Conservation (phyloP, 169 alveolate genomes). For the Plasmodium knowlesi region DNA sequence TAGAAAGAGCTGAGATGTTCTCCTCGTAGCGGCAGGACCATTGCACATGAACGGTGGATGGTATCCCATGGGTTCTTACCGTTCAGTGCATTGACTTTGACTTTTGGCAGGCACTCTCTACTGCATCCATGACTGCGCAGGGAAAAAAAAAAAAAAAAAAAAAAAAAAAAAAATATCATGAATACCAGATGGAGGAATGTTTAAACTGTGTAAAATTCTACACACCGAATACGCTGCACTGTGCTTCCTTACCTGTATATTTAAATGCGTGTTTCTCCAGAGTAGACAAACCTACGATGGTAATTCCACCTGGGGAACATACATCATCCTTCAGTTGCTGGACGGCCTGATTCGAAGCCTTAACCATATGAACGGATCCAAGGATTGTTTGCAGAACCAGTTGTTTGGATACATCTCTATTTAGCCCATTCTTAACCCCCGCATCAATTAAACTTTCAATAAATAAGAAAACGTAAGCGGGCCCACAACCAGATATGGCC, state of each 20-base stretch:
- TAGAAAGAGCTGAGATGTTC: neutral
- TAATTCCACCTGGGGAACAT: constrained; percentile 84
- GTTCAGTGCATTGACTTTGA: constrained; percentile 49
- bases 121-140: constrained; percentile 69
- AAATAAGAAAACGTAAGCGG: constrained; percentile 79
- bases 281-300: constrained; percentile 78
- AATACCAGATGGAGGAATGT: neutral
- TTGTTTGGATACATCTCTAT: constrained; percentile 71
- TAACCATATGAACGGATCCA: constrained; percentile 74
- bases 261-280: constrained; percentile 78
- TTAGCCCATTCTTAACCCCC: constrained; percentile 79
- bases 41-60: neutral
- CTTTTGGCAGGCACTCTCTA: constrained; percentile 56
- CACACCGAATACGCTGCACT: neutral
- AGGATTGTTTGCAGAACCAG: constrained; percentile 74
- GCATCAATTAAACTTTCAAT: constrained; percentile 82
- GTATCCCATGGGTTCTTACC: neutral
- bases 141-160: neutral
- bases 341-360: constrained; percentile 50
- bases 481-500: constrained; percentile 77
- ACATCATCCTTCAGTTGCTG: constrained; percentile 79
- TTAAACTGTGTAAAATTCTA: neutral
- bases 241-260: constrained; percentile 65
- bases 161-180: neutral
- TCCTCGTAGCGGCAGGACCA: neutral